Conservation (phyloP, 192 early-diverging fungal species). For the Backusella morwellensis region DNA sequence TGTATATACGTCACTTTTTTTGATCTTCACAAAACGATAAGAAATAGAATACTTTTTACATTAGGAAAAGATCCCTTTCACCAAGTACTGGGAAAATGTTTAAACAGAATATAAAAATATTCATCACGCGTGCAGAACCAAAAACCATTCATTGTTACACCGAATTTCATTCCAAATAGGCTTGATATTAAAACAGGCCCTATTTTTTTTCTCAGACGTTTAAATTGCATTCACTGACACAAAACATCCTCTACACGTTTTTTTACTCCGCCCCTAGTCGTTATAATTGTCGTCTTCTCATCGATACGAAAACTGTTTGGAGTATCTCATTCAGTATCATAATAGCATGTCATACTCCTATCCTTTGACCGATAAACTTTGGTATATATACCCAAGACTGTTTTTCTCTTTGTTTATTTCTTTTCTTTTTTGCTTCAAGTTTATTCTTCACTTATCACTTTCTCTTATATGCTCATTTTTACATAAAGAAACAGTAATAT, state of each 20-base stretch:
- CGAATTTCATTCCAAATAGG: neutral
- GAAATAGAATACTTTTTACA: neutral
- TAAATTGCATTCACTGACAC: conserved; percentile 6
- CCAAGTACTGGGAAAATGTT: neutral
- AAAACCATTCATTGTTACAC: neutral
- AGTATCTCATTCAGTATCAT: neutral
- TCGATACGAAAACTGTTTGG: neutral
- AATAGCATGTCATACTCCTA: neutral
- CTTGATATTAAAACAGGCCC: neutral
- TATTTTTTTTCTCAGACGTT: conserved; percentile 2
- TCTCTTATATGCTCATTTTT: neutral
- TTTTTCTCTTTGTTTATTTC: neutral
- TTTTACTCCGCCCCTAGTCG: neutral
- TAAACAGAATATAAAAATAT: neutral
- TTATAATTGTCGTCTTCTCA: neutral
- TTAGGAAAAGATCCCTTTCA: neutral
- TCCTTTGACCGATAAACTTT: neutral
- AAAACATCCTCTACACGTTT: neutral
- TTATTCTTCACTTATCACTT: neutral
- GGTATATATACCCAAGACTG: neutral
- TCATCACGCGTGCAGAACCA: conserved; percentile 1
- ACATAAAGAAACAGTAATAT: neutral
- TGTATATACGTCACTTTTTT: neutral
- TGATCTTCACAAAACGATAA: neutral
- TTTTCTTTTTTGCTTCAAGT: neutral